A percentile compares a stretch with the other conserved stretches of the same genome.
Conservation (phyloP, 768 basidiomycete species). For the Boletus vermiculosoides region DNA sequence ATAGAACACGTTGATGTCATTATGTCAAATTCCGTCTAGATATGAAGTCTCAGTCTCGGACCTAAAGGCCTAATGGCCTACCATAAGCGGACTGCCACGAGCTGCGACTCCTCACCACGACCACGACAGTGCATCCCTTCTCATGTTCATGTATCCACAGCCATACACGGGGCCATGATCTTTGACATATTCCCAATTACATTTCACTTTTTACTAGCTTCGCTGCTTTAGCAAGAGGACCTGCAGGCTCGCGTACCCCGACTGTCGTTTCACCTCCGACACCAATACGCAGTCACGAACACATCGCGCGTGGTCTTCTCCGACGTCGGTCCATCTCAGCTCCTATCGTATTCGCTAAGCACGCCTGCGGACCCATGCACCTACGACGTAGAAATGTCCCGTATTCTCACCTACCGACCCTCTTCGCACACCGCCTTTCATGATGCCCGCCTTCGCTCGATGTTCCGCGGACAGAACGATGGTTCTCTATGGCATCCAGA, state of each 20-base stretch:
- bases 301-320: conserved; percentile 58
- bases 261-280: conserved; percentile 62
- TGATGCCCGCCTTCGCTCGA: conserved; percentile 38
- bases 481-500: conserved; percentile 60
- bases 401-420: conserved; percentile 45
- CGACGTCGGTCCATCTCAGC: conserved; percentile 42
- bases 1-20: no score
- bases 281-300: conserved; percentile 57
- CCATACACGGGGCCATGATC: conserved; percentile 14
- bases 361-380: conserved; percentile 29
- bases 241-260: conserved; percentile 34
- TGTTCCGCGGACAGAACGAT: conserved; percentile 39
- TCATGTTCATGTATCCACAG: not conserved
- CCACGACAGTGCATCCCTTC: not conserved
- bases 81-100: no score
- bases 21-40: no score
- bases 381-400: conserved; percentile 43
- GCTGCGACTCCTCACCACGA: not conserved
- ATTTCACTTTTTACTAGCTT: conserved; percentile 42
- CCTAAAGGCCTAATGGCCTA: no score
- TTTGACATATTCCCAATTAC: conserved; percentile 36
- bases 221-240: conserved; percentile 38
- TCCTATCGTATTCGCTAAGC: conserved; percentile 25
- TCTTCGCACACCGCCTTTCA: conserved; percentile 39
- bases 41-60: no score